phyloP scores from a whole-genome alignment of 305 asterid genomes.

The Plantago lanceolata region DNA sequence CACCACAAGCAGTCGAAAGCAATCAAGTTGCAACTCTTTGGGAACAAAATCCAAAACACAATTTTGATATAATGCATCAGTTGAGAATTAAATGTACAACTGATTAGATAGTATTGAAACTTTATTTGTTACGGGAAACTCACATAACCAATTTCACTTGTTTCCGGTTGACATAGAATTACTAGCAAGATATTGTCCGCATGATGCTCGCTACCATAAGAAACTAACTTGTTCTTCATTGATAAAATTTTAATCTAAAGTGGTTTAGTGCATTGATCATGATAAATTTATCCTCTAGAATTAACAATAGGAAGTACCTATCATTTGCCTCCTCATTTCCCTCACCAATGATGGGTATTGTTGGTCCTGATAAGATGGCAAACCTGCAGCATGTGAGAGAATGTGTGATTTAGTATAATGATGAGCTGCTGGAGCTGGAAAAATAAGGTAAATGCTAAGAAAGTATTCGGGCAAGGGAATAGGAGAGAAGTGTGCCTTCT shows the following conservation, averaged over 20 bases:
- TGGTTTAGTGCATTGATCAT: too few relatives aligned
- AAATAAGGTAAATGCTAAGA: slow-evolving; percentile 19
- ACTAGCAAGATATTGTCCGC: too few relatives aligned
- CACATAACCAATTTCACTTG: too few relatives aligned
- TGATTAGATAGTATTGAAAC: too few relatives aligned
- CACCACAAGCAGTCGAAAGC: neutral
- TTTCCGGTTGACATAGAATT: too few relatives aligned
- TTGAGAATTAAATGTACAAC: neutral
- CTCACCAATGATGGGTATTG: slow-evolving; percentile 96
- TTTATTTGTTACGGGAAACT: too few relatives aligned
- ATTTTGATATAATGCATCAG: neutral
- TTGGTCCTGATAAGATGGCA: slow-evolving; percentile 89
- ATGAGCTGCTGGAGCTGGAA: slow-evolving; percentile 13
- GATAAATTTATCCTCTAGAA: too few relatives aligned
- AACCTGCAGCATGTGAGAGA: slow-evolving; percentile 49
- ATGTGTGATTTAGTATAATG: slow-evolving; percentile 14
- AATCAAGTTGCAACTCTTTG: neutral
- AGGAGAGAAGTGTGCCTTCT: slow-evolving; percentile 55
- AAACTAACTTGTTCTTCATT: too few relatives aligned
- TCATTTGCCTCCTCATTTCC: slow-evolving; percentile 98
- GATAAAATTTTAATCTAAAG: too few relatives aligned
- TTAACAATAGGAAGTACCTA: slow-evolving; percentile 44
- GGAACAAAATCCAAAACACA: too few relatives aligned
- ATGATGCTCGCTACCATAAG: too few relatives aligned
- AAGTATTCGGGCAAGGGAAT: slow-evolving; percentile 19